Conservation (phyloP, 2,329 filamentous ascomycete species). For the Dothidotthia symphoricarpi region DNA sequence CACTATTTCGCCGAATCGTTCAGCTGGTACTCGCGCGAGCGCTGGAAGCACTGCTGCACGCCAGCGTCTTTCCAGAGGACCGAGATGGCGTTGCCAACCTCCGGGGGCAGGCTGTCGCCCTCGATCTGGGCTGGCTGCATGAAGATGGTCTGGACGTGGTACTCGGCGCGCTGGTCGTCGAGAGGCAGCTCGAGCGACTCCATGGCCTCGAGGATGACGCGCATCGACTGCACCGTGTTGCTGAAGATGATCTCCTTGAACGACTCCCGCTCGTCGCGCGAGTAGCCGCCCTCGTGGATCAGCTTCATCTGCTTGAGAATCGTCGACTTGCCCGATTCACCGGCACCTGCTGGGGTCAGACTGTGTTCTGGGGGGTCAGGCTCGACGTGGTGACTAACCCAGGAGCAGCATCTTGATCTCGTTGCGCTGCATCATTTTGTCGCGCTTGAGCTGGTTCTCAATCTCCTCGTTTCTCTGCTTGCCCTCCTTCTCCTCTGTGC, state of each 20-base stretch:
- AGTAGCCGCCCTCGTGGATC: slow-evolving; percentile 98
- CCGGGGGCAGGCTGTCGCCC: slow-evolving; percentile 87
- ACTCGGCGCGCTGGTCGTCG: slow-evolving; percentile 89
- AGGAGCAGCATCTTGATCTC: slow-evolving; percentile 99
- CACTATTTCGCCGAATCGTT: slow-evolving; percentile 97
- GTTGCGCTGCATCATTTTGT: slow-evolving; percentile 98
- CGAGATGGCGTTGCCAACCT: slow-evolving; percentile 90
- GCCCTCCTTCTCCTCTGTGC: slow-evolving; percentile 99
- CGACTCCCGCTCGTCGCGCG: slow-evolving; percentile 75
- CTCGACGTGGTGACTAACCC: slow-evolving; percentile 61
- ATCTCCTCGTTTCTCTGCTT: slow-evolving; percentile 99
- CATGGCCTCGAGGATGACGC: slow-evolving; percentile 68
- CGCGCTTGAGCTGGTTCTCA: slow-evolving; percentile 97
- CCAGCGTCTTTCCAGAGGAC: slow-evolving; percentile 90
- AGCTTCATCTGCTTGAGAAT: slow-evolving; percentile 99
- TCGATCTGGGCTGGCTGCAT: slow-evolving; percentile 98
- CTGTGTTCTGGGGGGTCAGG: slow-evolving; percentile 9
- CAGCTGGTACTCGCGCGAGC: slow-evolving; percentile 91
- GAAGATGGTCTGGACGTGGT: slow-evolving; percentile 97
- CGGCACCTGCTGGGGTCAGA: slow-evolving; percentile 66
- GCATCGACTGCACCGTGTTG: slow-evolving; percentile 70
- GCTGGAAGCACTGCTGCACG: slow-evolving; percentile 92
- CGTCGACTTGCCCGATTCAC: slow-evolving; percentile 95
- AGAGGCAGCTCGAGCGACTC: slow-evolving; percentile 74
- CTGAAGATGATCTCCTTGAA: slow-evolving; percentile 73